phyloP scores from a whole-genome alignment of 2,329 filamentous ascomycete species.

The Byssothecium circinans region DNA sequence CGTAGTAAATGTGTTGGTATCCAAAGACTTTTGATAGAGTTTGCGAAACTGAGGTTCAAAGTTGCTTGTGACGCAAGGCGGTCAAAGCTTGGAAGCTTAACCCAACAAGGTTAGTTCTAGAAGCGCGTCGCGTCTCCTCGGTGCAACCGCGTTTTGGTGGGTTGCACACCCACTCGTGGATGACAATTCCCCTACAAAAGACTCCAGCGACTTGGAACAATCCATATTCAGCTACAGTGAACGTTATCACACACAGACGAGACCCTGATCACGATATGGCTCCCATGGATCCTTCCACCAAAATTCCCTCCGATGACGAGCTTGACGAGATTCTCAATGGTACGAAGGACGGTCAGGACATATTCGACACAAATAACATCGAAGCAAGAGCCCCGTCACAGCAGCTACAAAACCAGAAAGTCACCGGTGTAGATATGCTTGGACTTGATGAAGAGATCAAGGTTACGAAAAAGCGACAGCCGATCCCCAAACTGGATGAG shows the following conservation, averaged over 20 bases:
- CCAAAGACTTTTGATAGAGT: neutral
- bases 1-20: neutral
- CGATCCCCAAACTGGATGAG: slow-evolving; percentile 86
- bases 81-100: neutral
- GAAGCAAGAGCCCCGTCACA: slow-evolving; percentile 8
- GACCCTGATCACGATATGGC: slow-evolving; percentile 20
- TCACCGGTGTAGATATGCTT: slow-evolving; percentile 53
- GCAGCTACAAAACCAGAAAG: slow-evolving; percentile 16
- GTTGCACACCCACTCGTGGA: neutral
- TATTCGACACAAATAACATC: slow-evolving; percentile 44
- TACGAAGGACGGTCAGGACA: slow-evolving; percentile 60
- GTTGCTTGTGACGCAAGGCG: slow-evolving; percentile 9
- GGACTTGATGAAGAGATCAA: slow-evolving; percentile 88
- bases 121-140: neutral
- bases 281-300: slow-evolving; percentile 11
- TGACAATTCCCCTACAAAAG: neutral
- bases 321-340: slow-evolving; percentile 76
- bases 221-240: neutral
- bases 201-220: neutral
- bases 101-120: neutral
- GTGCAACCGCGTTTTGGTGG: neutral
- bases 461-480: slow-evolving; percentile 73
- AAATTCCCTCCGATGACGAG: slow-evolving; percentile 46
- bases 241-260: neutral
- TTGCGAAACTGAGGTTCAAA: slow-evolving; percentile 8